These are phyloP conservation scores for Gracilaria domingensis DNA, from an alignment of 23 red algal species.

Conservation along the genomic window DNA sequence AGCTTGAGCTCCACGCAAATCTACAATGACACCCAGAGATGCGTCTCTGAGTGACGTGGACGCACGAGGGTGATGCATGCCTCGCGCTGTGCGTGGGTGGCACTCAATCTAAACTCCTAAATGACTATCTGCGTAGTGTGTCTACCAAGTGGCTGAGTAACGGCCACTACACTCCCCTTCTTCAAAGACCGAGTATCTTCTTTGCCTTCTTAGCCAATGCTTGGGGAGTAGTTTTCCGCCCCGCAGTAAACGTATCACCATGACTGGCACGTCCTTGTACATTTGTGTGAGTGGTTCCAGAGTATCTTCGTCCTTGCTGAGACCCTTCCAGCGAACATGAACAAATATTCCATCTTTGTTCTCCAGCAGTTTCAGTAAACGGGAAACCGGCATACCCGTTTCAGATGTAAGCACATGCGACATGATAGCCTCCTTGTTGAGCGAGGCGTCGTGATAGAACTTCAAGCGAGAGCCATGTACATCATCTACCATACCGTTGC, in stretches of 20 bases:
- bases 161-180: background rate
- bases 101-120: no score
- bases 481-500: constrained; percentile 4
- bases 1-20: background rate
- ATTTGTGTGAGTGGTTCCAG: background rate
- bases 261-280: background rate
- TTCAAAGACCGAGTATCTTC: background rate
- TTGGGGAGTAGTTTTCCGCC: background rate
- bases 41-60: no score
- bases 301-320: background rate
- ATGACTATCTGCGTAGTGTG: no score
- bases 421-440: constrained; percentile 4
- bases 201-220: background rate
- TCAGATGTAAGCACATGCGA: constrained; percentile 17
- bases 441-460: no score
- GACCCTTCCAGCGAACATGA: constrained; percentile 8
- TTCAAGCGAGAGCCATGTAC: no score
- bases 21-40: background rate
- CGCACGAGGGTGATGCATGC: background rate
- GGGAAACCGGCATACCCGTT: constrained; percentile 1
- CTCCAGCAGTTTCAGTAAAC: background rate
- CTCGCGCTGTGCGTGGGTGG: background rate
- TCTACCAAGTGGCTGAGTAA: background rate
- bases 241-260: background rate
- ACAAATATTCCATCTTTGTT: background rate